These are phyloP conservation scores for Phytopythium aichiense DNA, from an alignment of 352 stramenopile genomes.

Conservation along the genomic window DNA sequence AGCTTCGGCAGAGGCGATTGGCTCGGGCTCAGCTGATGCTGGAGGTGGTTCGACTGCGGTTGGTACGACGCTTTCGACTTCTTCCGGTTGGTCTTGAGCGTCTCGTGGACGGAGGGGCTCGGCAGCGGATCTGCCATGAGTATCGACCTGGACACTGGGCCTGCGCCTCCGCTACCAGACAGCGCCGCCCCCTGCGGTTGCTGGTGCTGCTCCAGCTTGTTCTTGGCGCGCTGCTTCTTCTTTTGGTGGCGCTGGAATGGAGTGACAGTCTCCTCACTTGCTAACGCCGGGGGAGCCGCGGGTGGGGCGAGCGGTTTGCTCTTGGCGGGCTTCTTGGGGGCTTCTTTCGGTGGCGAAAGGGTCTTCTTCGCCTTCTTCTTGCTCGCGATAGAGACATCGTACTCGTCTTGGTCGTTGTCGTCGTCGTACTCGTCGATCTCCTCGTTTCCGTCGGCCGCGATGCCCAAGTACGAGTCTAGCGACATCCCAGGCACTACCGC, in stretches of 20 bases:
- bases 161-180: not conserved
- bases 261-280: slow-evolving; percentile 17
- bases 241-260: slow-evolving; percentile 47
- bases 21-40: slow-evolving; percentile 15
- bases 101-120: slow-evolving; percentile 9
- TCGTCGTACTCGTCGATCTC: slow-evolving; percentile 8
- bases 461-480: slow-evolving; percentile 55
- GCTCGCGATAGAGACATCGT: slow-evolving; percentile 20
- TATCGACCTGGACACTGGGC: slow-evolving; percentile 44
- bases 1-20: slow-evolving; percentile 49
- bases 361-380: slow-evolving; percentile 37
- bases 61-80: slow-evolving; percentile 22
- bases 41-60: slow-evolving; percentile 4
- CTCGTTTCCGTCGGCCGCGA: slow-evolving; percentile 11
- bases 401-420: slow-evolving; percentile 11
- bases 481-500: slow-evolving; percentile 53
- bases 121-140: slow-evolving; percentile 30
- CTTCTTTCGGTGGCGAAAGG: slow-evolving; percentile 14
- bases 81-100: slow-evolving; percentile 32
- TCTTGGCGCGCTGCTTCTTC: slow-evolving; percentile 39
- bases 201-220: slow-evolving; percentile 37
- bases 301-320: slow-evolving; percentile 7
- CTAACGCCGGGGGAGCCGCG: not conserved
- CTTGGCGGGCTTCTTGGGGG: slow-evolving; percentile 3
- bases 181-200: slow-evolving; percentile 6